Evolutionary conservation across 2,329 filamentous ascomycete species (phyloP).

Genomic region (Neospermospora avenae): DNA sequence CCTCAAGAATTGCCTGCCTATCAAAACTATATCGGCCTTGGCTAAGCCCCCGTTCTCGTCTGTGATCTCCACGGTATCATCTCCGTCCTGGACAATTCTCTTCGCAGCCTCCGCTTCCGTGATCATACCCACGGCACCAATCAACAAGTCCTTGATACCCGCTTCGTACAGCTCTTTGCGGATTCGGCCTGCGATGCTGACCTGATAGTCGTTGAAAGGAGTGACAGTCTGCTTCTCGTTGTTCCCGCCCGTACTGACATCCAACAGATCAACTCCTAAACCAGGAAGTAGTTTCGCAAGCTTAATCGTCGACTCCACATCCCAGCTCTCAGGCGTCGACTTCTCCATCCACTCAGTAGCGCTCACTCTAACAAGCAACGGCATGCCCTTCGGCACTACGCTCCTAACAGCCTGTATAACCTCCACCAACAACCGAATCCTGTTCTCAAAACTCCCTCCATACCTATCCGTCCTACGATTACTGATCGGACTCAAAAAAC

Average conservation of each 20-base stretch:
- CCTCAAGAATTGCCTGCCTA: constrained; percentile 73
- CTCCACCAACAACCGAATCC: constrained; percentile 58
- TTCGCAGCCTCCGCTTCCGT: constrained; percentile 66
- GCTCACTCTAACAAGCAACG: constrained; percentile 58
- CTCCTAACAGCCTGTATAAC: constrained; percentile 48
- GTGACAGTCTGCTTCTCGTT: constrained; percentile 47
- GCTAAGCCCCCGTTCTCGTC: constrained; percentile 11
- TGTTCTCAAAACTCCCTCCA: constrained; percentile 64
- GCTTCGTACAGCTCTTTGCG: constrained; percentile 59
- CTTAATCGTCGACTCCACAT: constrained; percentile 41
- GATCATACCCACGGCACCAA: constrained; percentile 75
- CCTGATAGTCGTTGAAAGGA: constrained; percentile 66
- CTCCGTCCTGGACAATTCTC: constrained; percentile 32
- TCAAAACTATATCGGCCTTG: constrained; percentile 66
- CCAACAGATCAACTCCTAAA: constrained; percentile 76
- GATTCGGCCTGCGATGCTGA: constrained; percentile 66
- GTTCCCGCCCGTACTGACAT: constrained; percentile 76
- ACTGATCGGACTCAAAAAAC: constrained; percentile 59
- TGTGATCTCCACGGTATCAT: constrained; percentile 16
- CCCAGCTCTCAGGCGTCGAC: constrained; percentile 24
- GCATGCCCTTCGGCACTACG: constrained; percentile 51
- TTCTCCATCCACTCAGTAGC: constrained; percentile 60
- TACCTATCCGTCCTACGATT: constrained; percentile 63
- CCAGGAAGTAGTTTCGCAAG: constrained; percentile 69
- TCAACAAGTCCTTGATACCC: constrained; percentile 53